Evolutionary conservation across 192 early-diverging fungal species (phyloP), one percentile per base, ranked within the genome.

Genomic region (Mortierella alpina): DNA sequence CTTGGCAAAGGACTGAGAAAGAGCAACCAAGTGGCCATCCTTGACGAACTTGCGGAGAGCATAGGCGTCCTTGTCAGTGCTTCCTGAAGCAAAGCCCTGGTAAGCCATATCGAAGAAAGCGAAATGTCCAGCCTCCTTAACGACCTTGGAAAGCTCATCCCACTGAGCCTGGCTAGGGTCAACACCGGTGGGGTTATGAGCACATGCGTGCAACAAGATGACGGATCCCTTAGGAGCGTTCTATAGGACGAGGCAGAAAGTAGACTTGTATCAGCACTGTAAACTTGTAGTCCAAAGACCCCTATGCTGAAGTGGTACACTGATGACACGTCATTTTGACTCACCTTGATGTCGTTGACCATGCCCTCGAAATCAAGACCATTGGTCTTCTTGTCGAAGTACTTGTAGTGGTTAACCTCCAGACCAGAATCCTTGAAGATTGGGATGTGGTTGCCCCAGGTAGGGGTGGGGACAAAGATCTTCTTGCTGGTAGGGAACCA

Each of bases 91-190:
- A 78, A 99, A 99, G 46, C 98, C 98, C 89, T 99, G 97, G 90
- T 99, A 99, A 23, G 98, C 98, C 95, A 96, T 97, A 83, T 99
- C 98, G 67, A 99, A 99, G 91, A 98, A 99, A 50, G 92, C 85
- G 63, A 97, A 90, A 88, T 97, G 96, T 17, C 90, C 86, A 73
- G 88, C 82, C 17, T 91, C 90, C 83, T 96, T 92, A 50, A 95
- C 83, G 51, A 93, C 87, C 63, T 91, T 68, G 67, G 93, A 91
- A 74, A 99, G 92, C 80, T 96, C 85, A 59, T 87, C 85, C 98
- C 98, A 99, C 82, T 99, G 97, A 63, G 86, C 94, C 22, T 82
- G 76, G 42, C 95, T 96, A 44, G 98, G 98, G 87, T 99, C 98
- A 20, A 98, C 97, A 81, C 98, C 98, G 6, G 98, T 99, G 45